Base-by-base conservation (phyloP, 2,329 filamentous ascomycete genomes). In the Niveomyces coronatus region DNA sequence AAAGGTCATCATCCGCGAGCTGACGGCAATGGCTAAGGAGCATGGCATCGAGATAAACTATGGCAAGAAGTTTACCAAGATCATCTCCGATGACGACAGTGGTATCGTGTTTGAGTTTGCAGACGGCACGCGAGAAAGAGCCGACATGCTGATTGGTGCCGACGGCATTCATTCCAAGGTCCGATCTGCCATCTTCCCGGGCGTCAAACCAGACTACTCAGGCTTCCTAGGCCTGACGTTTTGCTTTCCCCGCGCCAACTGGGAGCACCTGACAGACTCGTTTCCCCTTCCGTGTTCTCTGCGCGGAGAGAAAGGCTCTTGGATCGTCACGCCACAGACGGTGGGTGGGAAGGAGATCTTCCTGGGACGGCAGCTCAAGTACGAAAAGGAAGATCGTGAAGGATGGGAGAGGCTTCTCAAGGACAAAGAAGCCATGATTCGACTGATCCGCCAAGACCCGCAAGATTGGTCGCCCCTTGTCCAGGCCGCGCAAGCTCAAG, bases 91-190 rank as follows among this genome's bases (percentile, higher is more conserved):
- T n/a, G 26, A 28, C 26, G 26, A 9, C 9, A 4, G n/a, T 28
- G 26, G 26, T 10, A n/a, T 28, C 26, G 26, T 11, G n/a, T 28
- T 28, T 28, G 26, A 28, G n/a, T 32, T 32, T 32, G 11, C 15
- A 32, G 30, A 32, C 16, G 30, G 30, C 30, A 17, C 30, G 5
- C 6, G n/a, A n/a, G 16, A 32, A 11, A 11, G 18, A n/a, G 18
- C 30, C 14, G 30, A 32, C 2, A 20, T 32, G 16, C n/a, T 32
- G 30, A 32, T 32, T 20, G 30, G 30, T 16, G 30, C 30, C 15
- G 30, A 32, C 18, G 30, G 30, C 30, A 32, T 32, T 17, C 30
- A 32, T 28, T 28, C 26, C 9, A 28, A 28, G 15, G 26, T 28
- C 9, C 26, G 26, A 28, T 28, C 26, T 2, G 9, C 9, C 6